A percentile compares a stretch with the other conserved stretches of the same genome.
Evolutionary conservation across 2,329 filamentous ascomycete genomes (phyloP).

Genomic region (Pseudogymnoascus sp.): DNA sequence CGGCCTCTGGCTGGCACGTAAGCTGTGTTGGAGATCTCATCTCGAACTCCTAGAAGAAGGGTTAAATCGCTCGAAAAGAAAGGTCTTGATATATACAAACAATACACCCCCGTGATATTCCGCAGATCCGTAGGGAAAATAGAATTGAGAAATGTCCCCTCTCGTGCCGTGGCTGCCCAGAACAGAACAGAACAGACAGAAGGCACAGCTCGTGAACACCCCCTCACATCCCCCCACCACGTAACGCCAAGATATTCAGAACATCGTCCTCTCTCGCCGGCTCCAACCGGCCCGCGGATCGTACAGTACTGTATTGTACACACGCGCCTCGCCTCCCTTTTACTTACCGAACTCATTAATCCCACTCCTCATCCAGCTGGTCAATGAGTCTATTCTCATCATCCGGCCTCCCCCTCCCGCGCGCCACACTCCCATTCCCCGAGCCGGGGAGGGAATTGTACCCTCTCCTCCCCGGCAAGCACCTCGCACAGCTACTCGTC

Average conservation of each 20-base stretch:
- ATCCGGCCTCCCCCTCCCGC: conserved; percentile 38
- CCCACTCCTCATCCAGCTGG: conserved; percentile 95
- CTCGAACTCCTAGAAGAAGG: not conserved
- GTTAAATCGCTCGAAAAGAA: not conserved
- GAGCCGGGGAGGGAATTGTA: not conserved
- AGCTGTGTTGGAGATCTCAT: not conserved
- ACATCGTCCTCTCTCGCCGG: not conserved
- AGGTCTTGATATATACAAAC: not conserved
- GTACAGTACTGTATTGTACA: not conserved
- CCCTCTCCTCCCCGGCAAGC: not conserved
- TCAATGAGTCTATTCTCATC: conserved; percentile 93
- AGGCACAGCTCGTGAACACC: not conserved
- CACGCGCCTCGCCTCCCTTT: not conserved
- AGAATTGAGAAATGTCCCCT: not conserved
- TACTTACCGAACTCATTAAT: conserved; percentile 48
- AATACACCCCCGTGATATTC: not conserved
- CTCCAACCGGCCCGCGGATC: not conserved
- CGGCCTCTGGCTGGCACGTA: not conserved
- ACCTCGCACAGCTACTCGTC: not conserved
- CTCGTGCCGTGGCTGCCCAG: not conserved
- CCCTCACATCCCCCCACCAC: not conserved
- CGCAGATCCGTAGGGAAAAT: not conserved
- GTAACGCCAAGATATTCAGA: not conserved
- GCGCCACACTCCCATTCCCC: conserved; percentile 37
- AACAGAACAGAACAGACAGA: too few species aligned